phyloP scores from a whole-genome alignment of 2,329 filamentous ascomycete species.

The Rutstroemia sp. region DNA sequence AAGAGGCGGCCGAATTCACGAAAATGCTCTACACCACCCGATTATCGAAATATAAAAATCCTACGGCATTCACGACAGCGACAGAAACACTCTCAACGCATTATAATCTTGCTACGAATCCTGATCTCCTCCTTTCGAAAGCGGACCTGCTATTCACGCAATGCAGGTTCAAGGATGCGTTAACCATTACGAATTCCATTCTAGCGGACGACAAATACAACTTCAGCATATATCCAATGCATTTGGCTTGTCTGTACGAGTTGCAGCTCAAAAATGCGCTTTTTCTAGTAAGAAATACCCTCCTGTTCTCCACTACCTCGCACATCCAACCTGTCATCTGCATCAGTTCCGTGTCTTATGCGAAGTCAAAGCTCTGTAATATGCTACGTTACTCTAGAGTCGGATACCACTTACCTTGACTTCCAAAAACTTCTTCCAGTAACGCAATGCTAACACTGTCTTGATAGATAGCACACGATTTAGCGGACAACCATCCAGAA shows the following conservation, averaged over 20 bases:
- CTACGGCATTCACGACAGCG: slow-evolving; percentile 71
- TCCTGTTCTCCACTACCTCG: background rate
- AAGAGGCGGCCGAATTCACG: slow-evolving; percentile 88
- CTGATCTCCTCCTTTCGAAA: slow-evolving; percentile 82
- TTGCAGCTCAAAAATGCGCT: slow-evolving; percentile 79
- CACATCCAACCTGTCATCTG: background rate
- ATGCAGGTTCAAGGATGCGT: slow-evolving; percentile 83
- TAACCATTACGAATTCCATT: slow-evolving; percentile 76
- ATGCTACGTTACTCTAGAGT: no score
- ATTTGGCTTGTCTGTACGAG: slow-evolving; percentile 86
- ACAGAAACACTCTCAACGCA: slow-evolving; percentile 89
- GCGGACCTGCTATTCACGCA: slow-evolving; percentile 92
- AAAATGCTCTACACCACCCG: slow-evolving; percentile 95
- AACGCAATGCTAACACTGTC: background rate
- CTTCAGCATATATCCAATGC: slow-evolving; percentile 80
- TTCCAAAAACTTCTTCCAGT: background rate
- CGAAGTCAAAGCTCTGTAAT: no score
- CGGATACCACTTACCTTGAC: background rate
- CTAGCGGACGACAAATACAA: slow-evolving; percentile 82
- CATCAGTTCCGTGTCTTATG: no score
- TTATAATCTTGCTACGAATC: slow-evolving; percentile 79
- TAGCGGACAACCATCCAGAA: slow-evolving; percentile 84
- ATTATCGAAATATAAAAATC: slow-evolving; percentile 90
- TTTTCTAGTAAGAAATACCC: slow-evolving; percentile 49
- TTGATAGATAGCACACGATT: slow-evolving; percentile 64